Conservation (phyloP, 139 green algal species). For the Limnomonas spitsbergensis region DNA sequence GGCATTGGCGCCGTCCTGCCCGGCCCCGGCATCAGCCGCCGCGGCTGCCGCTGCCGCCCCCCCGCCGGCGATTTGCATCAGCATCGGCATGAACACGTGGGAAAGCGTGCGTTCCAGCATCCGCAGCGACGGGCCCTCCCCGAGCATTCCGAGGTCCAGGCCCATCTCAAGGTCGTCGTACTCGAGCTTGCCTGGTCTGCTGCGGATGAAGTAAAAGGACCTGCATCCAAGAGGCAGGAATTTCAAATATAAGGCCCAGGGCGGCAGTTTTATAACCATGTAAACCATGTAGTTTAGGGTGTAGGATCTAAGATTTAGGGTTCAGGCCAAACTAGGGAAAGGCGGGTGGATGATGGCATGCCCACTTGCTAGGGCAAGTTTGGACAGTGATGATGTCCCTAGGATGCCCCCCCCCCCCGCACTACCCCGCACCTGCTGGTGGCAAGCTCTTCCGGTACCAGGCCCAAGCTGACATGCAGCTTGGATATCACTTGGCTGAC, state of each 20-base stretch:
- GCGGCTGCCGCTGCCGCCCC: slow-evolving; percentile 5
- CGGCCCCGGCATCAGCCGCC: slow-evolving; percentile 20
- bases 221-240: slow-evolving; percentile 4
- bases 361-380: too few relatives aligned
- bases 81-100: slow-evolving; percentile 54
- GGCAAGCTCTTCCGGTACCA: neutral
- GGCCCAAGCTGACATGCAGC: neutral
- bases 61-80: slow-evolving; percentile 39
- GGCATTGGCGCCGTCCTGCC: neutral
- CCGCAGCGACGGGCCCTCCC: slow-evolving; percentile 48
- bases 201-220: slow-evolving; percentile 48
- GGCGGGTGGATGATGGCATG: too few relatives aligned
- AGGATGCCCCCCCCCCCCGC: too few relatives aligned
- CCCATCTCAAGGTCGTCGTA: slow-evolving; percentile 41
- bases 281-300: slow-evolving; percentile 28
- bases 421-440: slow-evolving; percentile 6
- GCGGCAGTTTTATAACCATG: slow-evolving; percentile 32
- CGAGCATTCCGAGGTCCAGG: slow-evolving; percentile 59
- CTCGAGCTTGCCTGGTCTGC: slow-evolving; percentile 21
- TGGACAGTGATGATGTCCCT: too few relatives aligned
- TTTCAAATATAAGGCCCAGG: slow-evolving; percentile 33
- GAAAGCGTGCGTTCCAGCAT: slow-evolving; percentile 59
- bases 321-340: too few relatives aligned
- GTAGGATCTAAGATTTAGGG: slow-evolving; percentile 22
- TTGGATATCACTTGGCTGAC: neutral